phyloP scores from a whole-genome alignment of 1,284 basidiomycete species.

The Leccinum insolens region DNA sequence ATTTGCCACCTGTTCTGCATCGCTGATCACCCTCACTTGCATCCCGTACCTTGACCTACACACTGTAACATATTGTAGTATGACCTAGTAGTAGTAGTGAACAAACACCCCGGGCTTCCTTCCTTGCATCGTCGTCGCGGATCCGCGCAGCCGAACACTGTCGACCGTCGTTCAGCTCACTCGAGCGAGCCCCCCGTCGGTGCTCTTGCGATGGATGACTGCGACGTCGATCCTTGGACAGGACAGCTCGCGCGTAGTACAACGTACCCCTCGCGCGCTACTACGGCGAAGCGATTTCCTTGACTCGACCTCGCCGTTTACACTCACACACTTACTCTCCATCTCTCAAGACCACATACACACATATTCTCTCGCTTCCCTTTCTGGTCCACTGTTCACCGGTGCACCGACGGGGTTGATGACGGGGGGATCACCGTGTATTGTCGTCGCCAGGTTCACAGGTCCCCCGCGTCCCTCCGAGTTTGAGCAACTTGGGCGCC shows the following conservation, averaged over 20 bases:
- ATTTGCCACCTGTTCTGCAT: too few species aligned
- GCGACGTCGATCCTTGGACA: conserved; percentile 50
- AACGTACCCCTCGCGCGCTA: conserved; percentile 8
- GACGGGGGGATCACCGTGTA: not conserved
- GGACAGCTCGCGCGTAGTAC: conserved; percentile 18
- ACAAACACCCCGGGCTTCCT: conserved; percentile 16
- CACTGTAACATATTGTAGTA: too few species aligned
- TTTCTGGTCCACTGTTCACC: not conserved
- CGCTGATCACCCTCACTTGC: too few species aligned
- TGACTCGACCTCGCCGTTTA: not conserved
- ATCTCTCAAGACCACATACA: too few species aligned
- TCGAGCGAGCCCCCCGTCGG: conserved; percentile 30
- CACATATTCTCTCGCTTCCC: not conserved
- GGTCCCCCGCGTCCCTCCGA: too few species aligned
- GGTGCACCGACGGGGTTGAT: not conserved
- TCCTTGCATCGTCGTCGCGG: conserved; percentile 45
- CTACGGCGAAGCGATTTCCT: not conserved
- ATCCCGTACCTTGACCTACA: too few species aligned
- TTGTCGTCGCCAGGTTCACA: not conserved
- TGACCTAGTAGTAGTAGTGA: too few species aligned
- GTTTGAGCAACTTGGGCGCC: not conserved
- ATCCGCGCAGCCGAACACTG: conserved; percentile 39
- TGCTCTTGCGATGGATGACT: conserved; percentile 78
- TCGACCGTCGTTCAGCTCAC: conserved; percentile 28
- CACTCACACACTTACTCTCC: not conserved